Evolutionary conservation across 2,329 filamentous ascomycete species (phyloP).

Genomic region (Colletotrichum simmondsii): DNA sequence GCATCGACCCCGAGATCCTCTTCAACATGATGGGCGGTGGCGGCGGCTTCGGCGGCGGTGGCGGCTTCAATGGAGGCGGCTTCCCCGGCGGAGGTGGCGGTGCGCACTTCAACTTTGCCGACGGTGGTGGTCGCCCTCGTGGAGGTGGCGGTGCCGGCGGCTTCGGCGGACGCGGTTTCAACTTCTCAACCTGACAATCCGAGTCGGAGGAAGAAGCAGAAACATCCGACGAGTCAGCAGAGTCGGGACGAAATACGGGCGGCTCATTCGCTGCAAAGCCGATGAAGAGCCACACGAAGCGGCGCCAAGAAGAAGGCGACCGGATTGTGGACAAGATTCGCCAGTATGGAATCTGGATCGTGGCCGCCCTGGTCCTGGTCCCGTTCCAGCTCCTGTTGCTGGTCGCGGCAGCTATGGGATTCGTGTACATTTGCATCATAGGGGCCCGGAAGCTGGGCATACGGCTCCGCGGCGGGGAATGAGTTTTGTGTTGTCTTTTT

Average conservation of each 20-base stretch:
- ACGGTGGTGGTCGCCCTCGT: conserved; percentile 48
- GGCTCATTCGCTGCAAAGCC: conserved; percentile 41
- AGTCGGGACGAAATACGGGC: conserved; percentile 39
- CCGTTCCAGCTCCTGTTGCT: conserved; percentile 53
- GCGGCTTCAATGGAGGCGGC: conserved; percentile 61
- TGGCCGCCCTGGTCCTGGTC: conserved; percentile 59
- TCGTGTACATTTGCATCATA: conserved; percentile 54
- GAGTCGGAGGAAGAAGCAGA: conserved; percentile 46
- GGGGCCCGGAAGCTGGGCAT: conserved; percentile 31
- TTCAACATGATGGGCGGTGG: conserved; percentile 86
- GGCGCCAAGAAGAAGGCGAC: conserved; percentile 48
- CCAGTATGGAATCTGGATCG: conserved; percentile 51
- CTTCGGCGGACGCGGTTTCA: conserved; percentile 46
- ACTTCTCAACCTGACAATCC: conserved; percentile 61
- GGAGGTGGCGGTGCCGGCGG: conserved; percentile 50
- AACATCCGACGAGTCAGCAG: conserved; percentile 43
- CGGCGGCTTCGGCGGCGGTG: conserved; percentile 62
- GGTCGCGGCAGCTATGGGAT: conserved; percentile 46
- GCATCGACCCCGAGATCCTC: conserved; percentile 81
- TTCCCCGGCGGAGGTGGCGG: conserved; percentile 59
- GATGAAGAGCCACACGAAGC: conserved; percentile 42
- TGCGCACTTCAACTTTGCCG: conserved; percentile 68
- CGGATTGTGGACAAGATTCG: conserved; percentile 54
- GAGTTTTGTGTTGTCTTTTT: conserved; percentile 1
- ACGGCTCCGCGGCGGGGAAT: conserved; percentile 31